Percentiles rank a stretch among this genome's conserved stretches.
phyloP scores from a whole-genome alignment of 23 red algal species.

The Gracilaria caudata region DNA sequence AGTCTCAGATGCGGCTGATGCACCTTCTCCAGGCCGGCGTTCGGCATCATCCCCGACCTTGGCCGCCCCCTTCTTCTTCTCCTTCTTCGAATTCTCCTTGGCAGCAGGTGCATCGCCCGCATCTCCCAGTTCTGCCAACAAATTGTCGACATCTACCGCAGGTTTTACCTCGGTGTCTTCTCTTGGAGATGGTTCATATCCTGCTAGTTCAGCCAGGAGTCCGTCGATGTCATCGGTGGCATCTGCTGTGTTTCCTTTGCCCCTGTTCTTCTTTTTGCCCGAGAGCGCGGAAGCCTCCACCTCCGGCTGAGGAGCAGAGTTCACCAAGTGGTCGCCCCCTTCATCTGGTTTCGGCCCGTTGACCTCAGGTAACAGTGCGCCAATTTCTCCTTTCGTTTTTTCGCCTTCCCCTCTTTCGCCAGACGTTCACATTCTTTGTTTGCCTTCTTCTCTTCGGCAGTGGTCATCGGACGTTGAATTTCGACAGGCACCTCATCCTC shows the following conservation, averaged over 20 bases:
- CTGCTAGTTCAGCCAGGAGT: conserved; percentile 65
- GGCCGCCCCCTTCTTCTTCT: conserved; percentile 78
- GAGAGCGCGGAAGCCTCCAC: not conserved
- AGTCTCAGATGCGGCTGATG: conserved; percentile 16
- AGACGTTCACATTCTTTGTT: conserved; percentile 74
- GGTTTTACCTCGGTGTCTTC: not conserved
- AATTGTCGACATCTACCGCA: conserved; percentile 19
- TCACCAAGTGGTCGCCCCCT: not conserved
- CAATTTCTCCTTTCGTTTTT: conserved; percentile 74
- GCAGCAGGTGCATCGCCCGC: conserved; percentile 42
- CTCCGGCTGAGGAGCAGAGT: conserved; percentile 40
- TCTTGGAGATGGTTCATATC: not conserved
- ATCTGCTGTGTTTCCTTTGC: conserved; percentile 11
- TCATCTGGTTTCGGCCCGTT: conserved; percentile 6
- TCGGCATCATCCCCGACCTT: conserved; percentile 70
- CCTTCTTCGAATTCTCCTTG: conserved; percentile 90
- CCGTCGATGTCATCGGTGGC: conserved; percentile 65
- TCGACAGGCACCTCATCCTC: not conserved
- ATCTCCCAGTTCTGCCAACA: conserved; percentile 45
- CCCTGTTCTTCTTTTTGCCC: conserved; percentile 77
- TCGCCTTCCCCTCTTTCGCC: conserved; percentile 50
- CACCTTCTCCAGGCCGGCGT: conserved; percentile 22
- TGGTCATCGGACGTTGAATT: conserved; percentile 44
- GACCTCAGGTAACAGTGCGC: conserved; percentile 62
- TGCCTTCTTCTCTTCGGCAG: conserved; percentile 73